Conservation (phyloP, 176 grass and related monocot genomes). For the Oryza glumipatula region DNA sequence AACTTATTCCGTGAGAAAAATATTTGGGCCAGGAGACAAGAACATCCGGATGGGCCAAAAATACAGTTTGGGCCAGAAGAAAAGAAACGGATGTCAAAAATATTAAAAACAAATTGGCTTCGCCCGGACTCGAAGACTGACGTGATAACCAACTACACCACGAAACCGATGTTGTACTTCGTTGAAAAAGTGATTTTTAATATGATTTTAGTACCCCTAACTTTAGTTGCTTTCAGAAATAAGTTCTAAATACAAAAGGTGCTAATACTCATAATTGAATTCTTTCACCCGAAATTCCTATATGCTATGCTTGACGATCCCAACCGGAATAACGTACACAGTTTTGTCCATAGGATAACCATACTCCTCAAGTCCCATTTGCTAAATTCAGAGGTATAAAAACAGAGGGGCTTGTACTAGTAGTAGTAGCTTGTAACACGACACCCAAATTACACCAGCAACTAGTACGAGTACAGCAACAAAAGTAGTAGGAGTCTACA, state of each 20-base stretch:
- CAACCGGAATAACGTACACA: not conserved
- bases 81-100: not conserved
- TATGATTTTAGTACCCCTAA: too few species aligned
- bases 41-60: too few species aligned
- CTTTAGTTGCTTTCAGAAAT: too few species aligned
- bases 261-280: not conserved
- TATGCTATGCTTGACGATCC: not conserved
- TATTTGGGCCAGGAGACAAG: too few species aligned
- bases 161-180: slow-evolving; percentile 3
- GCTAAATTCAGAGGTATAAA: not conserved
- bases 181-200: too few species aligned
- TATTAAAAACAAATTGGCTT: slow-evolving; percentile 29
- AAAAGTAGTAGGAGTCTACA: not conserved
- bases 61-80: too few species aligned
- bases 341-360: too few species aligned
- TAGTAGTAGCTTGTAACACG: not conserved
- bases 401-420: not conserved
- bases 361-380: not conserved
- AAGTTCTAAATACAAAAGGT: too few species aligned
- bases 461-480: not conserved
- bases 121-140: slow-evolving; percentile 85
- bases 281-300: not conserved
- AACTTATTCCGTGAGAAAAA: too few species aligned
- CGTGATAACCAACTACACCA: slow-evolving; percentile 97
- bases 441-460: not conserved